Evolutionary conservation across 164 flowering plant genomes (phyloP), one percentile per base, ranked within the genome.

Genomic region (Vitis cinerea): DNA sequence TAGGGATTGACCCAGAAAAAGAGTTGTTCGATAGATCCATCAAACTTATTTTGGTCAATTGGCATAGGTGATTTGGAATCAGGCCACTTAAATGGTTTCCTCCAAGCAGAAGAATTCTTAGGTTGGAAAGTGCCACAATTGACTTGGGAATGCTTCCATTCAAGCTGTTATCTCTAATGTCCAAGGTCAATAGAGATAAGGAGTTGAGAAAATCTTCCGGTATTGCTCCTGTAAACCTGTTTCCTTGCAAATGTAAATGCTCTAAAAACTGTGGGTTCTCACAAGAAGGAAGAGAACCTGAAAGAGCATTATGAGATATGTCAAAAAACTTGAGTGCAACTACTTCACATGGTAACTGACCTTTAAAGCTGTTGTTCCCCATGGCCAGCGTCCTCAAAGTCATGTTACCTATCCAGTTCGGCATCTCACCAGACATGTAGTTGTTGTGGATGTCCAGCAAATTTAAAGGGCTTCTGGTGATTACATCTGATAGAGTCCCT

Each of bases 1-100:
- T 10, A n/a, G 69, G 69, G 8, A 66, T 66, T 14, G 50, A 55
- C 2, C 69, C 61, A 10, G 11, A 29, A 16, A 66, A 53, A 4
- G 15, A 27, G 48, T 66, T 66, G 1, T 29, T 10, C 6, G 69
- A 66, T 4, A 66, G 69, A 54, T 66, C 69, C 60, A 66, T 66
- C 11, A 66, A 53, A 12, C 51, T 37, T 8, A 66, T 54, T 2
- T 27, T 31, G 4, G 9, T 31, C 11, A 55, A 17, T 37, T 16
- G 30, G 9, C 69, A 66, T 10, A 66, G 9, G 1, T 44, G 27
- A 13, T 55, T 14, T 13, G 69, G 69, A 55, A 66, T 55, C 8
- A 6, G 3, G 8, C 69, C 69, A n/a, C 57, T 54, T 3, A 66
- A 55, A 19, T 55, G 12, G 19, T 66, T 66, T 31, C 50, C 69